phyloP scores from a whole-genome alignment of 2,329 filamentous ascomycete genomes.

The Mycosphaerelloides madeirae region DNA sequence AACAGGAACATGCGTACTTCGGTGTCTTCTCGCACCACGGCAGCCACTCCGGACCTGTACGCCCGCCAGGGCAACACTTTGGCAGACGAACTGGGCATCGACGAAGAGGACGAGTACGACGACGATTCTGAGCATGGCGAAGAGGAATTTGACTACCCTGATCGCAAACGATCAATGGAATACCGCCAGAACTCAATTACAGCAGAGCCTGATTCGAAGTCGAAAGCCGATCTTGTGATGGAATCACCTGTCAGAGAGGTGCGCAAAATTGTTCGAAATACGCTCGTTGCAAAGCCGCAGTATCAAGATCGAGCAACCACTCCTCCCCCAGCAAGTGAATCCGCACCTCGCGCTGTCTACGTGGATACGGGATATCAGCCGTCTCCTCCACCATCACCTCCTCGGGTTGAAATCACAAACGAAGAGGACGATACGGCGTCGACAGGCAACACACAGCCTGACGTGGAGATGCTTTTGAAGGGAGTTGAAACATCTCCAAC shows the following conservation, averaged over 20 bases:
- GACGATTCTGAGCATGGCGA: conserved; percentile 21
- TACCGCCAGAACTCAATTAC: conserved; percentile 36
- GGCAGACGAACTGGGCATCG: conserved; percentile 85
- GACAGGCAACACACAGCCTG: conserved; percentile 9
- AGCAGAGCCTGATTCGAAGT: conserved; percentile 39
- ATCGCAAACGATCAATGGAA: conserved; percentile 40
- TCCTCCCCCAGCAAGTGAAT: conserved; percentile 13
- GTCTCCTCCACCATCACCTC: conserved; percentile 74
- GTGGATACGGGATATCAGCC: conserved; percentile 75
- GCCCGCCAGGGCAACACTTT: conserved; percentile 68
- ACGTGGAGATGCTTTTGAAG: conserved; percentile 9
- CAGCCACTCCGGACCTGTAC: conserved; percentile 44
- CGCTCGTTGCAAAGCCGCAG: not conserved
- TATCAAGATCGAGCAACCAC: conserved; percentile 21
- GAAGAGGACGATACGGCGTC: conserved; percentile 8
- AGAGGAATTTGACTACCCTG: conserved; percentile 55
- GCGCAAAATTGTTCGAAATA: conserved; percentile 3
- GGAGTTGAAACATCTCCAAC: conserved; percentile 8
- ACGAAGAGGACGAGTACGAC: conserved; percentile 67
- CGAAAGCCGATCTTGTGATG: conserved; percentile 43
- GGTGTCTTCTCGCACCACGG: conserved; percentile 18
- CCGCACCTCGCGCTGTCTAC: conserved; percentile 49
- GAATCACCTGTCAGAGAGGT: conserved; percentile 9
- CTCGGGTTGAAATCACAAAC: conserved; percentile 25
- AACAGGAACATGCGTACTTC: conserved; percentile 21